Percentiles rank a stretch among this genome's conserved stretches.
Evolutionary conservation across 225 moss, liverwort and hornwort species (phyloP).

Genomic region (Asterella californica): DNA sequence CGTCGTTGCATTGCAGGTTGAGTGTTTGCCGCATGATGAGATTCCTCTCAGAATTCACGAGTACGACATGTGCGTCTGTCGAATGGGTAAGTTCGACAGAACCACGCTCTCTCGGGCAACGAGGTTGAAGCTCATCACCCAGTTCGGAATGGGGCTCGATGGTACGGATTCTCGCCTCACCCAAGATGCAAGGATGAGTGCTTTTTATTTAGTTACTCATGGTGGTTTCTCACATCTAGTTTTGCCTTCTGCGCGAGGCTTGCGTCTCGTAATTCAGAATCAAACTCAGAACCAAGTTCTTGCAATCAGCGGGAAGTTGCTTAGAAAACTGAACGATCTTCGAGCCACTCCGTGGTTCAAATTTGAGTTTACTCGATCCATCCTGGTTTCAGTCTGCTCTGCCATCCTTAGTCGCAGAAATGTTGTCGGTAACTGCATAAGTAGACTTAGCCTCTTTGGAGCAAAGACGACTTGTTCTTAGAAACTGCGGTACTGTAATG

Average conservation of each 20-base stretch:
- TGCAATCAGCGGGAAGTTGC: background rate
- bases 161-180: slow-evolving; percentile 31
- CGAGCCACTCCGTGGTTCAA: background rate
- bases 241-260: too few relatives aligned
- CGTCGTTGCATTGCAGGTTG: slow-evolving; percentile 47
- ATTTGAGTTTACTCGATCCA: background rate
- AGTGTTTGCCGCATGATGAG: slow-evolving; percentile 45
- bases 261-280: background rate
- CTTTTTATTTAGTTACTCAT: background rate
- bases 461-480: too few relatives aligned
- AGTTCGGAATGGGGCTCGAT: slow-evolving; percentile 81
- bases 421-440: background rate
- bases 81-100: slow-evolving; percentile 39
- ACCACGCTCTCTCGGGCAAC: slow-evolving; percentile 47
- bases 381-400: background rate
- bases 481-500: too few relatives aligned
- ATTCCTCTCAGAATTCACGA: slow-evolving; percentile 51
- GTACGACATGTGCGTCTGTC: slow-evolving; percentile 64
- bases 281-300: background rate
- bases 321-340: background rate
- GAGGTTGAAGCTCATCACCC: slow-evolving; percentile 59
- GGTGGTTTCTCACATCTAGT: background rate
- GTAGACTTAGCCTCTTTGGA: background rate
- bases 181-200: background rate
- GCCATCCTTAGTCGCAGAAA: background rate